These are phyloP conservation scores for Talaromyces sp. DNA, from an alignment of 2,329 filamentous ascomycete species.

Conservation along the genomic window DNA sequence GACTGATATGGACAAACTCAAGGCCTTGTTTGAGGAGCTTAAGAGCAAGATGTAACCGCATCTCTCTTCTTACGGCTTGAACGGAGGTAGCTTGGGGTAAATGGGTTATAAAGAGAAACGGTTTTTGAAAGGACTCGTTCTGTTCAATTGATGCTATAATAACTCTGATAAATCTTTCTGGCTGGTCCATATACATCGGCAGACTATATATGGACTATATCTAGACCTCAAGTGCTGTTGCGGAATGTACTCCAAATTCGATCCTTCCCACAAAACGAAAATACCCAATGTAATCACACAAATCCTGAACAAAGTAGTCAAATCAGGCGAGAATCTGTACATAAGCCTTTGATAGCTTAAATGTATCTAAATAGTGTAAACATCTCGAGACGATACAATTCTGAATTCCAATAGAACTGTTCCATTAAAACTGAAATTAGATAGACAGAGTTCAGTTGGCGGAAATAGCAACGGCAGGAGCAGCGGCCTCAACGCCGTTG, in stretches of 20 bases:
- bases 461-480: constrained; percentile 1
- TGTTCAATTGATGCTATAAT: no score
- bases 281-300: neutral
- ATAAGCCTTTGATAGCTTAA: neutral
- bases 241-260: neutral
- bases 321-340: neutral
- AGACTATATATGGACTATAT: neutral
- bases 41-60: constrained; percentile 75
- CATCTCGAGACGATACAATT: neutral
- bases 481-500: neutral
- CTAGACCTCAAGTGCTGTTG: neutral
- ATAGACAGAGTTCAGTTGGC: constrained; percentile 7
- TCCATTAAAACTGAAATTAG: neutral
- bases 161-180: neutral
- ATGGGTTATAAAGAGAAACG: neutral
- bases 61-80: neutral
- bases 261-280: neutral
- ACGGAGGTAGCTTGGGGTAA: no score
- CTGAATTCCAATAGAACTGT: neutral
- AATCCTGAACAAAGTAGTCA: neutral
- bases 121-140: no score
- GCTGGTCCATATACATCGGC: neutral
- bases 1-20: constrained; percentile 77
- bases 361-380: neutral
- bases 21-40: constrained; percentile 75